Conservation (phyloP, 2,329 filamentous ascomycete genomes). For the Colletotrichum nymphaeae region DNA sequence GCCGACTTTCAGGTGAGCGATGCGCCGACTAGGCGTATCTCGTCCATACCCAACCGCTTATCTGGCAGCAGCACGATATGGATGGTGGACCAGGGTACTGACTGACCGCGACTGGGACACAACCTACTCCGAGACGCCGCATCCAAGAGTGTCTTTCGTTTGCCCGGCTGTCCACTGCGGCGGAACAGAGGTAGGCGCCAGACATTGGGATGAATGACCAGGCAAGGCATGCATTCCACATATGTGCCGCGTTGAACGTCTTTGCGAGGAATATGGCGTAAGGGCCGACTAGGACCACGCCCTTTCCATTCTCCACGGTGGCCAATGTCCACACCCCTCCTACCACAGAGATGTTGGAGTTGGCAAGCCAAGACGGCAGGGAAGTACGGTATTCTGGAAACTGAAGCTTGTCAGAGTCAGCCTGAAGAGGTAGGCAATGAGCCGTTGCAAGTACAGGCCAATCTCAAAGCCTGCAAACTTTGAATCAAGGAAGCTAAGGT, state of each 20-base stretch:
- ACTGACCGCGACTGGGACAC: not conserved
- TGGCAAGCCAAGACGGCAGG: not conserved
- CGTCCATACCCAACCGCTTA: not conserved
- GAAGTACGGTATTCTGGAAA: not conserved
- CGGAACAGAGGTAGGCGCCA: constrained; percentile 18
- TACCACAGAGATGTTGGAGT: not conserved
- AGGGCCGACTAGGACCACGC: constrained; percentile 14
- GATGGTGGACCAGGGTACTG: not conserved
- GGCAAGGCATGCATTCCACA: not conserved
- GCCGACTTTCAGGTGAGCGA: constrained; percentile 25
- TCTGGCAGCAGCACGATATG: not conserved
- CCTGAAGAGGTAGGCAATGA: not conserved
- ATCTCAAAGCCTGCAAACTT: not conserved
- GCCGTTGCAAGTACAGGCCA: constrained; percentile 16
- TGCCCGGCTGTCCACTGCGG: not conserved
- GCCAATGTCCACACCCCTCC: not conserved
- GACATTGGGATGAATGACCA: constrained; percentile 21
- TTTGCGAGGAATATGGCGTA: not conserved
- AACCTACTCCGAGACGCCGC: not conserved
- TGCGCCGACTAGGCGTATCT: constrained; percentile 1
- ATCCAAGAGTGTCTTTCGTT: not conserved
- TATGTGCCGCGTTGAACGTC: not conserved
- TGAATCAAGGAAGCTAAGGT: not conserved
- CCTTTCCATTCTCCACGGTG: not conserved
- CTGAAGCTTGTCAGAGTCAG: not conserved